Evolutionary conservation across 257 asterid species (phyloP).

Genomic region (Nicotiana tabacum): DNA sequence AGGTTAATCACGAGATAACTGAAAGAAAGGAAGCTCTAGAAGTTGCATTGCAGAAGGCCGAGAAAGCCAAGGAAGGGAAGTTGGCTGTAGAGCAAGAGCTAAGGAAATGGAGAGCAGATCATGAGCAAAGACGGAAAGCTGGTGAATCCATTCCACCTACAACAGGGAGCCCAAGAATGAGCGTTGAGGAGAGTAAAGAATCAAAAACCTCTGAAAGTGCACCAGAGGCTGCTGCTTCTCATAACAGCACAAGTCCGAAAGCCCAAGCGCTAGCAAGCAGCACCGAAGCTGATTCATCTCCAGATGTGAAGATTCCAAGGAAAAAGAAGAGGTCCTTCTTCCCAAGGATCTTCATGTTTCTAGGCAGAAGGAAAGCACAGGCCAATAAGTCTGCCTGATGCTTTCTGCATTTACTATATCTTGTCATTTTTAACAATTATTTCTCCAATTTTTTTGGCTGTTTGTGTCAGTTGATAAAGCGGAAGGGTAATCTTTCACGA

Average conservation of each 20-base stretch:
- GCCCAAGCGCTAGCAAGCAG: constrained; percentile 33
- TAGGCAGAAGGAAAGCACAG: constrained; percentile 34
- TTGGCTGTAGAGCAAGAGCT: constrained; percentile 77
- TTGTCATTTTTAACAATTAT: constrained; percentile 6
- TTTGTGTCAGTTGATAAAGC: constrained; percentile 1
- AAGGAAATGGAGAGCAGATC: constrained; percentile 77
- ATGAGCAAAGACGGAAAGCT: constrained; percentile 68
- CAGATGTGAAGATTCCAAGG: constrained; percentile 33
- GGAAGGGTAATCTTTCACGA: background rate
- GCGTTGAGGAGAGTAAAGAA: constrained; percentile 36
- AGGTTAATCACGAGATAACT: constrained; percentile 49
- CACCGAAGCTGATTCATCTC: constrained; percentile 48
- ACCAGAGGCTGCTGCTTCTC: constrained; percentile 21
- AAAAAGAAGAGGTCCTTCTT: constrained; percentile 62
- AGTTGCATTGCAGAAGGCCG: constrained; percentile 58
- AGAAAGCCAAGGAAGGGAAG: constrained; percentile 74
- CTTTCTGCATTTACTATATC: constrained; percentile 2
- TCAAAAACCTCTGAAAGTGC: constrained; percentile 20
- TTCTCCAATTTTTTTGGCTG: background rate
- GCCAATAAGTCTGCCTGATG: constrained; percentile 26
- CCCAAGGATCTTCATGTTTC: constrained; percentile 53
- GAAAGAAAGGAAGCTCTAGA: constrained; percentile 52
- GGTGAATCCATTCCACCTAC: constrained; percentile 30
- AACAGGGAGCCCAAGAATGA: constrained; percentile 25
- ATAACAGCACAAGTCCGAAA: constrained; percentile 38